A percentile compares a stretch with the other conserved stretches of the same genome.
Evolutionary conservation across 78 protist genomes (phyloP).

Genomic region (Chrysochromulina parva): DNA sequence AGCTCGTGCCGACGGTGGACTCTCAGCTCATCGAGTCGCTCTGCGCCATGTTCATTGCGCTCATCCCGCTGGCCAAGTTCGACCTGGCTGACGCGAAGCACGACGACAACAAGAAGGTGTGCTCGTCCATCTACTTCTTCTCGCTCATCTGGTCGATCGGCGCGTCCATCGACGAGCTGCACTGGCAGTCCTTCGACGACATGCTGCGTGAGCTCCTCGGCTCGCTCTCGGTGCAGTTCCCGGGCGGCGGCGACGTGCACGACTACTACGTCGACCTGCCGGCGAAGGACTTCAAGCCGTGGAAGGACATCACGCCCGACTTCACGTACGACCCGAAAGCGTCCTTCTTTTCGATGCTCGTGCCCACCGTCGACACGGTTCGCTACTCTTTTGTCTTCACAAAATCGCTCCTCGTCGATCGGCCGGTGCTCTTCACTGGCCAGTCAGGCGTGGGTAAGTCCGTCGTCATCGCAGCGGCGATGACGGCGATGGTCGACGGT

Average conservation of each 20-base stretch:
- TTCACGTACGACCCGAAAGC: slow-evolving; percentile 41
- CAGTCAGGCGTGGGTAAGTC: slow-evolving; percentile 84
- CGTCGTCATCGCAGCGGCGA: slow-evolving; percentile 35
- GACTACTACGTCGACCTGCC: slow-evolving; percentile 20
- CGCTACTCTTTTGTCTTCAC: slow-evolving; percentile 5
- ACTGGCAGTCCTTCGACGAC: slow-evolving; percentile 49
- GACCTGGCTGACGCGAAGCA: background rate
- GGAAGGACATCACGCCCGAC: background rate
- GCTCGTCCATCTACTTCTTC: slow-evolving; percentile 36
- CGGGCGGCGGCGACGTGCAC: background rate
- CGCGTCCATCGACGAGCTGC: slow-evolving; percentile 37
- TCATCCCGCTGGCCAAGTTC: background rate
- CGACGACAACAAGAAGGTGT: background rate
- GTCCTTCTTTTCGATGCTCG: slow-evolving; percentile 54
- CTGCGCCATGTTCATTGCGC: slow-evolving; percentile 8
- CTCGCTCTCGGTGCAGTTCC: background rate
- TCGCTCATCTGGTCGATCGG: slow-evolving; percentile 75
- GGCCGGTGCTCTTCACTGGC: slow-evolving; percentile 65
- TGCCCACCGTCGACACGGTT: slow-evolving; percentile 67
- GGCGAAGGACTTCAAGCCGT: background rate
- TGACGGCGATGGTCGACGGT: background rate
- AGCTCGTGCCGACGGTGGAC: slow-evolving; percentile 44
- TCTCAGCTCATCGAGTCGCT: slow-evolving; percentile 28
- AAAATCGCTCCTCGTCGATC: slow-evolving; percentile 7
- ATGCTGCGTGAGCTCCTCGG: slow-evolving; percentile 23